phyloP scores from a whole-genome alignment of 805 yeast species.

The Metschnikowia picachoensis region DNA sequence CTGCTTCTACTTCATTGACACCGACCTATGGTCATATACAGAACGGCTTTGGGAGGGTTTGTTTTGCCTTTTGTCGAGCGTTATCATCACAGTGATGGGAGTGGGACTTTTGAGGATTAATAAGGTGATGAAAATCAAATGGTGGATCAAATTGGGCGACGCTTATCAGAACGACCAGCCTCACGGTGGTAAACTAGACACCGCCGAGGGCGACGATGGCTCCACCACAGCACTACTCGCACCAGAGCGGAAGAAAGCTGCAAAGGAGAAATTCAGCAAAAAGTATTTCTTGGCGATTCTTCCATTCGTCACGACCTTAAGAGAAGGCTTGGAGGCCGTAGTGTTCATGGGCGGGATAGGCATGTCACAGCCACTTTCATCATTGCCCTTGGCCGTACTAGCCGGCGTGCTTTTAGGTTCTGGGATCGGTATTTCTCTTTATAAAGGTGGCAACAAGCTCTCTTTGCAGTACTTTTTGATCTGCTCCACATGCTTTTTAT shows the following conservation, averaged over 20 bases:
- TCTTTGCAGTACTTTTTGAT: slow-evolving; percentile 41
- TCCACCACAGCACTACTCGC: slow-evolving; percentile 6
- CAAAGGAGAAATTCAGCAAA: slow-evolving; percentile 18
- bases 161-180: slow-evolving; percentile 28
- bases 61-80: slow-evolving; percentile 71
- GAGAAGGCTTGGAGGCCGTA: slow-evolving; percentile 65
- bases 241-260: background rate
- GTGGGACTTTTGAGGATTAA: slow-evolving; percentile 75
- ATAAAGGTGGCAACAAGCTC: slow-evolving; percentile 39
- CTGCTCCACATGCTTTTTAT: slow-evolving; percentile 37
- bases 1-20: slow-evolving; percentile 72
- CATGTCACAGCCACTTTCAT: slow-evolving; percentile 15
- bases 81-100: slow-evolving; percentile 85
- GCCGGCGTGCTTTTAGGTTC: slow-evolving; percentile 30
- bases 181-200: background rate
- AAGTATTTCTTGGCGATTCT: slow-evolving; percentile 25
- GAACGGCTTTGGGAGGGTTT: slow-evolving; percentile 90
- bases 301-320: slow-evolving; percentile 26
- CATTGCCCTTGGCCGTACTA: slow-evolving; percentile 24
- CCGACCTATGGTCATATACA: slow-evolving; percentile 81
- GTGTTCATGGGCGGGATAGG: slow-evolving; percentile 37
- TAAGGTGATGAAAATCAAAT: slow-evolving; percentile 71
- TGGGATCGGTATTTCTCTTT: slow-evolving; percentile 32
- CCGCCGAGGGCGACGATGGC: slow-evolving; percentile 1
- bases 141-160: slow-evolving; percentile 50